phyloP scores from a whole-genome alignment of 2,329 filamentous ascomycete genomes.

The Ophiostoma novo-ulmi region DNA sequence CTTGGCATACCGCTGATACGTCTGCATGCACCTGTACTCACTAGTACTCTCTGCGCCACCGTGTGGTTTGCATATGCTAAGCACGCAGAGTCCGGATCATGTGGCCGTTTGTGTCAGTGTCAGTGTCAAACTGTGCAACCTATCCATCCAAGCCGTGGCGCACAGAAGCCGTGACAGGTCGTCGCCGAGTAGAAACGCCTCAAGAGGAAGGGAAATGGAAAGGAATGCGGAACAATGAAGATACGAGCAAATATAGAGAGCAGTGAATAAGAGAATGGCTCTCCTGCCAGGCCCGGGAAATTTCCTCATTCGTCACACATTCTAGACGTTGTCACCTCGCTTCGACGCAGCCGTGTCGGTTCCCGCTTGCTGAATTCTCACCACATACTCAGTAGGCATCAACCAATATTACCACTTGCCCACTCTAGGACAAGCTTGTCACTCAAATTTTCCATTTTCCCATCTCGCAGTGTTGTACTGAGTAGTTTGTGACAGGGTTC shows the following conservation, averaged over 20 bases:
- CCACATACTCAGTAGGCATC: background rate
- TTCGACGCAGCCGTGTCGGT: background rate
- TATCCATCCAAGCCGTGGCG: background rate
- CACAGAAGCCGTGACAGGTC: background rate
- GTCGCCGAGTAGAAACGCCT: background rate
- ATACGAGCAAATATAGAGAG: background rate
- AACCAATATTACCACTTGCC: background rate
- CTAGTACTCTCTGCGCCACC: background rate
- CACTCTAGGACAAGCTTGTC: background rate
- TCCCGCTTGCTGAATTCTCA: background rate
- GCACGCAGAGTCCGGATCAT: background rate
- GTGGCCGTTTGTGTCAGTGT: background rate
- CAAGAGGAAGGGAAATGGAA: background rate
- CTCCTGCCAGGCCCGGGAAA: background rate
- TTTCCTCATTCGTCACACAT: background rate
- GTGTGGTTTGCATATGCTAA: background rate
- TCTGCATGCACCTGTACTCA: background rate
- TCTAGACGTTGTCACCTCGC: slow-evolving; percentile 12
- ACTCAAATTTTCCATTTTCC: background rate
- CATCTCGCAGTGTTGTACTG: background rate
- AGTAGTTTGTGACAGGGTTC: background rate
- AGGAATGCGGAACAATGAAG: background rate
- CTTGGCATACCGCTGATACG: background rate
- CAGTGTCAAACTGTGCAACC: background rate
- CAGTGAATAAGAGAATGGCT: background rate